phyloP scores from a whole-genome alignment of 1,139 yeast genomes.

The Saccharomyces hybrid region DNA sequence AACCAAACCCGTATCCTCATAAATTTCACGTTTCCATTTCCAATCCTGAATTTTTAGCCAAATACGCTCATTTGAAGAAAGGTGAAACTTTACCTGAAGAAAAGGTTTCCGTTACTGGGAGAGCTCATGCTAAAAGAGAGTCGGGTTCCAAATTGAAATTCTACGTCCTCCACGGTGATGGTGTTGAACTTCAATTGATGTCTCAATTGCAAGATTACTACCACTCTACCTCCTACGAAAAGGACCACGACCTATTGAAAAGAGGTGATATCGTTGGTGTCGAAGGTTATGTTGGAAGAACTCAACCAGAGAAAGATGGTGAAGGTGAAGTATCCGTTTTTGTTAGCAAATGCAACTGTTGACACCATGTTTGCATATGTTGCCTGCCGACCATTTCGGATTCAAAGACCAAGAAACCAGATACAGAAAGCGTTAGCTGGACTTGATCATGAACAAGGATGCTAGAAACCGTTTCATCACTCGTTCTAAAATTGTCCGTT shows the following conservation, averaged over 20 bases:
- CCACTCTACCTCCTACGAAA: constrained; percentile 59
- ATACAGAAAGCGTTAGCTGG: too few species aligned
- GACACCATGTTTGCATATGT: too few species aligned
- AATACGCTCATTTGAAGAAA: constrained; percentile 64
- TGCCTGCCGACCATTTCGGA: too few species aligned
- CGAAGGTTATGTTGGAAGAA: too few species aligned
- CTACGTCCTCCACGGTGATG: constrained; percentile 90
- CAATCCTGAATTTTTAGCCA: constrained; percentile 63
- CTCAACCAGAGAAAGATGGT: too few species aligned
- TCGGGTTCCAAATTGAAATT: constrained; percentile 91
- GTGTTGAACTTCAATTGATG: constrained; percentile 81
- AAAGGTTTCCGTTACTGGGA: constrained; percentile 76
- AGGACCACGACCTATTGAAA: constrained; percentile 55
- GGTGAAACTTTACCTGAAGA: constrained; percentile 79
- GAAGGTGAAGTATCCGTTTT: too few species aligned
- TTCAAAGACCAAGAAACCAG: too few species aligned
- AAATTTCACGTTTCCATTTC: constrained; percentile 69
- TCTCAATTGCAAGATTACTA: constrained; percentile 82
- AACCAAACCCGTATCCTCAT: constrained; percentile 92
- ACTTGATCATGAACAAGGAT: too few species aligned
- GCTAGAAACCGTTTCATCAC: too few species aligned
- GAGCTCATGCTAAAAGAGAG: constrained; percentile 95
- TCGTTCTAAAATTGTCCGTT: too few species aligned
- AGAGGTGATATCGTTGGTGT: too few species aligned
- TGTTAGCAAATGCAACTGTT: too few species aligned